These are phyloP conservation scores for Nitzschia inconspicua DNA, from an alignment of 108 stramenopile species.

Conservation along the genomic window DNA sequence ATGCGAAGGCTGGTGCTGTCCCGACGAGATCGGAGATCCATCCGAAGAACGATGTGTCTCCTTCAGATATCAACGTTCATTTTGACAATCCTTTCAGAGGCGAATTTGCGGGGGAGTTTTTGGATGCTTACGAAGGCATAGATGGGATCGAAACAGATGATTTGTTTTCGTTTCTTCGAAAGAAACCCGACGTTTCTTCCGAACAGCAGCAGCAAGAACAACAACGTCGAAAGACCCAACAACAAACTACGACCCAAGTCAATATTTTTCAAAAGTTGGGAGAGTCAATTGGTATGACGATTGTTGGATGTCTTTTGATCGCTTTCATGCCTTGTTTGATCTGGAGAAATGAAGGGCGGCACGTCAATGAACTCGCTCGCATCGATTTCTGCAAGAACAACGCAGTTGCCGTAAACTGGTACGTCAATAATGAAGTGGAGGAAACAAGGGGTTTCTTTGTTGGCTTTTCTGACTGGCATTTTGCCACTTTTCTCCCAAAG, in stretches of 20 bases:
- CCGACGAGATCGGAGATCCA: too few species aligned
- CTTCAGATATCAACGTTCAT: too few species aligned
- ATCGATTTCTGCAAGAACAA: conserved; percentile 54
- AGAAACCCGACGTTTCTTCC: too few species aligned
- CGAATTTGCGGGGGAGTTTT: too few species aligned
- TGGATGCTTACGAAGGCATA: too few species aligned
- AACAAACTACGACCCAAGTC: not conserved
- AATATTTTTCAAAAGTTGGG: not conserved
- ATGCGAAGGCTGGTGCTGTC: too few species aligned
- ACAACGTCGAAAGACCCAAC: not conserved
- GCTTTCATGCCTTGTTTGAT: conserved; percentile 16
- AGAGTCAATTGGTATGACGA: not conserved
- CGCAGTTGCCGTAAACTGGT: conserved; percentile 30
- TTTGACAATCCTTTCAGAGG: too few species aligned
- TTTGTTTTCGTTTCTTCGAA: too few species aligned
- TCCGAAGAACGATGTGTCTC: too few species aligned
- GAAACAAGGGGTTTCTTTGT: not conserved
- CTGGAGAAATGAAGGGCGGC: conserved; percentile 57
- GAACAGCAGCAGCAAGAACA: too few species aligned
- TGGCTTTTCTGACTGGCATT: not conserved
- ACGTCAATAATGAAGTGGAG: not conserved
- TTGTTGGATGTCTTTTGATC: conserved; percentile 1
- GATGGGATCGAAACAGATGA: too few species aligned
- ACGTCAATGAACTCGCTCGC: conserved; percentile 38
- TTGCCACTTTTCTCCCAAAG: conserved; percentile 3